Base-by-base conservation (phyloP, 371 early-diverging fungal species). In the Haplosporangium sp. region DNA sequence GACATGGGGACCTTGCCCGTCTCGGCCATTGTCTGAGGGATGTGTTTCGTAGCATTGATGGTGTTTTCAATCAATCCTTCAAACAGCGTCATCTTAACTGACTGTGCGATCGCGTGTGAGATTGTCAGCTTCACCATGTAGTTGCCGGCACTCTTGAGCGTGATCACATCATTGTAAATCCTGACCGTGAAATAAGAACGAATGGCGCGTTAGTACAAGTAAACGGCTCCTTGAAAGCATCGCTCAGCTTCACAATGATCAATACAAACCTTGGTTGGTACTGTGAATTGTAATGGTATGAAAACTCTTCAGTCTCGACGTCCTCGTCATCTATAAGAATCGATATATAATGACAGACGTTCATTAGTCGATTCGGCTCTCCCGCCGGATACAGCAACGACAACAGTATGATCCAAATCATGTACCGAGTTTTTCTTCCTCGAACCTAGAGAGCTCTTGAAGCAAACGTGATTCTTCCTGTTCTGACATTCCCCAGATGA, bases 401-500 rank as follows among this genome's bases (percentile, higher is more conserved):
- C 82, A 42, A 88, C 86, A 6, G 91, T 87, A 67, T 37, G 0
- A 0, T 21, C 6, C 2, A 36, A 37, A 41, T 7, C 14, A 23
- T 63, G 45, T 64, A 79, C 80, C 80, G 29, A 79, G 73, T 45
- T 79, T 79, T 21, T 79, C 80, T 12, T 79, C 73, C 69, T 92
- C 93, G 83, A 90, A 86, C 29, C 85, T 79, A 53, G 86, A 72
- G n/a, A 95, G 79, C 54, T 94, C 91, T 37, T 86, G 85, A 51
- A 98, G 82, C 66, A 96, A 85, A 48, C 86, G 75, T n/a, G 86
- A 62, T 80, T 97, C 98, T 66, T 97, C 95, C 21, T 85, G 85
- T 62, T 94, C 92, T 37, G 90, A 88, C 80, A 98, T 92, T 38
- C 96, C 96, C 99, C 99, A 98, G 68, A 96, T 90, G 1, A 97